phyloP scores from a whole-genome alignment of 345 rosid genomes.

The Citrus australasica region DNA sequence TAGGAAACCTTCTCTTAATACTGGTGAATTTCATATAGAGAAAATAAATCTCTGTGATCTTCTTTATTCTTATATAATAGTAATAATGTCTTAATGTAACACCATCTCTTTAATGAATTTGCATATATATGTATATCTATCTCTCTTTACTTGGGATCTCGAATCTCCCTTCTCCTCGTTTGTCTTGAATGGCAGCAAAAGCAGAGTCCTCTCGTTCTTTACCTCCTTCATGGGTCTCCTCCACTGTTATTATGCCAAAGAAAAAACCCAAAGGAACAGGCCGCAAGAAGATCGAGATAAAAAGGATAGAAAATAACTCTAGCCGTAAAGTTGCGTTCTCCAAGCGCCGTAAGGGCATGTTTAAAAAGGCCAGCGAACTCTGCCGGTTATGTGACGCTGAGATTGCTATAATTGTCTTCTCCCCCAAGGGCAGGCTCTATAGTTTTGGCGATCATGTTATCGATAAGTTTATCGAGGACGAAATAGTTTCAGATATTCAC shows the following conservation, averaged over 20 bases:
- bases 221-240: not conserved
- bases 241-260: not conserved
- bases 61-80: not conserved
- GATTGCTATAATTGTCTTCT: conserved; percentile 20
- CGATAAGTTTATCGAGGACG: not conserved
- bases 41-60: not conserved
- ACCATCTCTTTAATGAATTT: no score
- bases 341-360: conserved; percentile 27
- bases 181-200: not conserved
- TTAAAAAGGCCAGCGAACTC: conserved; percentile 20
- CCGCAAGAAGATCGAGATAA: conserved; percentile 26
- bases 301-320: conserved; percentile 16
- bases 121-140: no score
- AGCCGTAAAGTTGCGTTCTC: conserved; percentile 23
- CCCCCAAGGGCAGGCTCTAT: conserved; percentile 12
- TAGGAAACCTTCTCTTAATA: not conserved
- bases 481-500: not conserved
- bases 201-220: not conserved
- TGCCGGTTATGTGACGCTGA: conserved; percentile 17
- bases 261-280: conserved; percentile 8
- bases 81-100: not conserved
- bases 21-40: not conserved
- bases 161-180: not conserved
- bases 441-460: not conserved
- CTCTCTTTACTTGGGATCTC: not conserved